A percentile compares a stretch with the other conserved stretches of the same genome.
Evolutionary conservation across 495 filamentous ascomycete genomes (phyloP).

Genomic region (Penicillium paxilli): DNA sequence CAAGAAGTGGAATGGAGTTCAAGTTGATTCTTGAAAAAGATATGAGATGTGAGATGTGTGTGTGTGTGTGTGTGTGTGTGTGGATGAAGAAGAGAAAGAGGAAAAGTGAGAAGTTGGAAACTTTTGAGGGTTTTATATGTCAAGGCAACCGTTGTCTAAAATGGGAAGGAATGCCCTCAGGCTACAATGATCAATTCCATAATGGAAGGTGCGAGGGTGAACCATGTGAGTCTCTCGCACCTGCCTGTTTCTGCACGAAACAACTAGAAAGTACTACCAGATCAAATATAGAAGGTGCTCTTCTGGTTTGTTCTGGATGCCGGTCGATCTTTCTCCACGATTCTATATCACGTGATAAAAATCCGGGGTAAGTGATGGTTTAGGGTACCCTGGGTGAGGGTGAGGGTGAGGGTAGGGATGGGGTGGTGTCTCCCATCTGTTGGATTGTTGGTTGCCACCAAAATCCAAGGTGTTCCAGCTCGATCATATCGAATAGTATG

Average conservation of each 20-base stretch:
- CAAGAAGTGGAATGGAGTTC: not conserved
- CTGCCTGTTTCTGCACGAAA: not conserved
- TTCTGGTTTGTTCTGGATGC: constrained; percentile 8
- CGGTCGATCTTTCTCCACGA: constrained; percentile 30
- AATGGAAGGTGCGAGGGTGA: constrained; percentile 1
- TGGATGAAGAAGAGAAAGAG: not conserved
- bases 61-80: not conserved
- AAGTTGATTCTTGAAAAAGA: not conserved
- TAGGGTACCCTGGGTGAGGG: too few species aligned
- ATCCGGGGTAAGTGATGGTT: not conserved
- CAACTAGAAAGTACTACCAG: not conserved
- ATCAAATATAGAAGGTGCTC: not conserved
- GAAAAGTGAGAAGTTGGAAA: not conserved
- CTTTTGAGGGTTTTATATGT: not conserved
- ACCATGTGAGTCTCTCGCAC: not conserved
- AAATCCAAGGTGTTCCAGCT: too few species aligned
- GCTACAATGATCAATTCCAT: not conserved
- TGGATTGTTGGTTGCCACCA: too few species aligned
- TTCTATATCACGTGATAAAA: constrained; percentile 32
- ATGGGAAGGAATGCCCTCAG: too few species aligned
- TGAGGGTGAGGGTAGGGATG: too few species aligned
- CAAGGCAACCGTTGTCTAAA: not conserved
- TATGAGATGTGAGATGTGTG: not conserved
- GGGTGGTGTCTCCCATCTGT: too few species aligned
- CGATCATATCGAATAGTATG: too few species aligned